phyloP scores from a whole-genome alignment of 495 filamentous ascomycete species.

The Podospora anserina region DNA sequence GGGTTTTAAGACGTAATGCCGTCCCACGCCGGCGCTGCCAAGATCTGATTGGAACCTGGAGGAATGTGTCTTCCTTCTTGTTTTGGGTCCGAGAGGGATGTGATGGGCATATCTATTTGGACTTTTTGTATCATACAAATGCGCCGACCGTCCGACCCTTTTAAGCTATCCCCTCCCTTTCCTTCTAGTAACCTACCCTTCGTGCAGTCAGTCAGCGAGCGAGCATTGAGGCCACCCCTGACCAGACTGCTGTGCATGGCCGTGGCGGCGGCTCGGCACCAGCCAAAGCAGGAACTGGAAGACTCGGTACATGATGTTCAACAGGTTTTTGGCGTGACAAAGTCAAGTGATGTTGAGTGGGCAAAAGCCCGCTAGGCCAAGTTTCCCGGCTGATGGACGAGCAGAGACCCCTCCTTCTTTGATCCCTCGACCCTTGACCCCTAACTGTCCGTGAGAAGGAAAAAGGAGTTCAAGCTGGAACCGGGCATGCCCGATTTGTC shows the following conservation, averaged over 20 bases:
- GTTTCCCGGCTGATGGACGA: not conserved
- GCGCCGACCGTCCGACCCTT: not conserved
- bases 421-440: not conserved
- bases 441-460: not conserved
- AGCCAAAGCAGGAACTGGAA: not conserved
- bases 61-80: not conserved
- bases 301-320: not conserved
- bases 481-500: not conserved
- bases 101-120: not conserved
- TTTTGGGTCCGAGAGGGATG: slow-evolving; percentile 2
- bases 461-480: not conserved
- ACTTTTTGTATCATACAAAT: not conserved
- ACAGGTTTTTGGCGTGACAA: not conserved
- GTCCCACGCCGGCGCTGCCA: slow-evolving; percentile 17
- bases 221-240: not conserved
- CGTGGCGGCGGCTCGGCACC: slow-evolving; percentile 5
- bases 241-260: not conserved
- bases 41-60: slow-evolving; percentile 1
- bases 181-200: not conserved
- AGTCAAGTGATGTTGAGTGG: not conserved
- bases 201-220: not conserved
- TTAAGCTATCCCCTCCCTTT: not conserved
- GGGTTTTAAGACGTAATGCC: slow-evolving; percentile 26
- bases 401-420: not conserved
- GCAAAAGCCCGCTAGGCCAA: not conserved